A percentile compares a stretch with the other conserved stretches of the same genome.
Evolutionary conservation across 257 asterid species (phyloP).

Genomic region (Vinca minor): DNA sequence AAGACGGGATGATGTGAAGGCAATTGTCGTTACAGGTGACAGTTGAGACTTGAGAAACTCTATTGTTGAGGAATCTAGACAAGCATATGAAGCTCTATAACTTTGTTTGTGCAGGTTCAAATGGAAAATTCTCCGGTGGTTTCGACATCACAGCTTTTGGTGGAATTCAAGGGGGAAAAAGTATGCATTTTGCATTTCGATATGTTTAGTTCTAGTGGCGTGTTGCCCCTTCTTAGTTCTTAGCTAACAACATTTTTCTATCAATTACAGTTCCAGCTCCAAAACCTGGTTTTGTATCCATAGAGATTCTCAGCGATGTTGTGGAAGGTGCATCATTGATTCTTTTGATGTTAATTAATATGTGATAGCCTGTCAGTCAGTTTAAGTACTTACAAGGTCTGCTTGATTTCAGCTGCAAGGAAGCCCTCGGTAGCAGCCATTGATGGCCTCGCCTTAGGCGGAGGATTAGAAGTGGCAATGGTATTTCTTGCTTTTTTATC

Average conservation of each 20-base stretch:
- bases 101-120: conserved; percentile 54
- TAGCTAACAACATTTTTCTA: conserved; percentile 21
- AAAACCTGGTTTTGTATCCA: conserved; percentile 73
- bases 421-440: conserved; percentile 97
- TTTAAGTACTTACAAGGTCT: neutral
- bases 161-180: conserved; percentile 55
- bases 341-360: neutral
- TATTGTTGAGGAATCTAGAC: conserved; percentile 11
- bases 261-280: conserved; percentile 59
- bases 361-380: too few species aligned
- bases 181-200: conserved; percentile 32
- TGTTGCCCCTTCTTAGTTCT: conserved; percentile 25
- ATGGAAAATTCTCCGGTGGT: conserved; percentile 92
- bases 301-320: conserved; percentile 67
- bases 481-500: conserved; percentile 30
- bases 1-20: conserved; percentile 80
- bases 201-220: conserved; percentile 2
- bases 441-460: conserved; percentile 99
- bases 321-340: conserved; percentile 49
- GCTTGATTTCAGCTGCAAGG: conserved; percentile 42
- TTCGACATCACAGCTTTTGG: conserved; percentile 78
- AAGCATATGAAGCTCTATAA: conserved; percentile 11
- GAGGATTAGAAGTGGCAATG: conserved; percentile 97
- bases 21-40: conserved; percentile 73
- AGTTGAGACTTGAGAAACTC: neutral